Conservation (phyloP, 805 yeast species). For the Candida stauntonica region DNA sequence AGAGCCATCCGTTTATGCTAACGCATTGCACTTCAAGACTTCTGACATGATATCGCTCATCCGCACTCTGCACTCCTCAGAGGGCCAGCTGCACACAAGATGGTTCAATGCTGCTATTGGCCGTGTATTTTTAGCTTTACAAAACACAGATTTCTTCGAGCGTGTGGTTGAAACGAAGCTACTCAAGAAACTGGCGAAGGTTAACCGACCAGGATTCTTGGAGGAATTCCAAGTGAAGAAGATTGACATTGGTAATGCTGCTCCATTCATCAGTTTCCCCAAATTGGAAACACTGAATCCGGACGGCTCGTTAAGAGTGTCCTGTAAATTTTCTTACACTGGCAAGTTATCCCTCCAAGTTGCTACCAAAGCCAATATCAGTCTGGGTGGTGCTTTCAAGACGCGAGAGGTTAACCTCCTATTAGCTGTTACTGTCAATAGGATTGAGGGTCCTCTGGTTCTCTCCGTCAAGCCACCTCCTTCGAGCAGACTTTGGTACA, state of each 20-base stretch:
- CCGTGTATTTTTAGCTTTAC: conserved; percentile 70
- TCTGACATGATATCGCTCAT: conserved; percentile 69
- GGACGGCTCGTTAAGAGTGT: conserved; percentile 68
- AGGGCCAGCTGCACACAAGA: conserved; percentile 74
- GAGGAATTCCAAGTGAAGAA: conserved; percentile 75
- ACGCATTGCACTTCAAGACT: conserved; percentile 67
- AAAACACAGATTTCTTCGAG: conserved; percentile 65
- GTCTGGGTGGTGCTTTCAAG: conserved; percentile 70
- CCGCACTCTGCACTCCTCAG: conserved; percentile 74
- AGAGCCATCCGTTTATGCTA: conserved; percentile 64
- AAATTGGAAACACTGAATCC: conserved; percentile 64
- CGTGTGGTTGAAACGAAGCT: conserved; percentile 54
- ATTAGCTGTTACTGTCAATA: conserved; percentile 62
- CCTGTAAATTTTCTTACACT: conserved; percentile 58
- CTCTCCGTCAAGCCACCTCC: conserved; percentile 84
- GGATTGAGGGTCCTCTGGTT: conserved; percentile 68
- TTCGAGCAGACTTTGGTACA: conserved; percentile 85
- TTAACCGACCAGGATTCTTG: conserved; percentile 82
- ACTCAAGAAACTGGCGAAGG: conserved; percentile 67
- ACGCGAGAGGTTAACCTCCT: conserved; percentile 70
- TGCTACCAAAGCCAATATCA: conserved; percentile 74
- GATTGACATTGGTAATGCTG: conserved; percentile 71
- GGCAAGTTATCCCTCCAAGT: conserved; percentile 77
- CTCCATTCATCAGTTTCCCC: conserved; percentile 78
- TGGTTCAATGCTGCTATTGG: conserved; percentile 93